Evolutionary conservation across 2,329 filamentous ascomycete species (phyloP).

Genomic region (Penicillium oxalicum): DNA sequence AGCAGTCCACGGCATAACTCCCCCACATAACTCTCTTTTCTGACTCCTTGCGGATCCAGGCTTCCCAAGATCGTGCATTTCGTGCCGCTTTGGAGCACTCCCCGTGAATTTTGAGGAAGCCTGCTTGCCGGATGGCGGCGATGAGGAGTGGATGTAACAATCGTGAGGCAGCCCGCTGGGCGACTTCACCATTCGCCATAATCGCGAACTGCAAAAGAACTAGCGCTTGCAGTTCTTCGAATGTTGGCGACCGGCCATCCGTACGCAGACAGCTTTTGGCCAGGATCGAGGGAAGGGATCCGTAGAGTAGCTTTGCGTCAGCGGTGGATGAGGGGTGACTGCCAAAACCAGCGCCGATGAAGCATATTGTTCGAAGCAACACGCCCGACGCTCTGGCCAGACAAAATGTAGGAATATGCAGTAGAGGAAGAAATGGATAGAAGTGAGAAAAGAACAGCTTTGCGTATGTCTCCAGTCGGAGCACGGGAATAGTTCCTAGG

Average conservation of each 20-base stretch:
- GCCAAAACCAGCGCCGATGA: constrained; percentile 2
- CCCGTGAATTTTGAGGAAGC: background rate
- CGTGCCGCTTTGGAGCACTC: background rate
- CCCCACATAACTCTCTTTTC: constrained; percentile 2
- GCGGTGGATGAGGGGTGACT: background rate
- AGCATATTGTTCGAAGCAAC: background rate
- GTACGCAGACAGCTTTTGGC: constrained; percentile 1
- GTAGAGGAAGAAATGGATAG: background rate
- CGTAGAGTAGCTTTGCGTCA: background rate
- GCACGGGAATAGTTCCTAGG: background rate
- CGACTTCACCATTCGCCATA: constrained; percentile 1
- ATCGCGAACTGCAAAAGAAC: constrained; percentile 1
- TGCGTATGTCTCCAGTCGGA: background rate
- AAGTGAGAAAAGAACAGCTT: constrained; percentile 1
- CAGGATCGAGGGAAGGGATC: background rate
- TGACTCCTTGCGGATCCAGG: background rate
- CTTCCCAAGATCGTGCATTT: background rate
- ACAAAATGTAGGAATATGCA: constrained; percentile 3
- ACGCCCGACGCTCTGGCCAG: background rate
- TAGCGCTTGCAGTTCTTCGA: background rate
- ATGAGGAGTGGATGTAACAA: constrained; percentile 2
- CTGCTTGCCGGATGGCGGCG: background rate
- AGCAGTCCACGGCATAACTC: constrained; percentile 1
- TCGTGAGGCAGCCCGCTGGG: constrained; percentile 1
- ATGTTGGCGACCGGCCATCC: background rate